Evolutionary conservation across 1,139 yeast species (phyloP).

Genomic region (Lodderomyces theae): DNA sequence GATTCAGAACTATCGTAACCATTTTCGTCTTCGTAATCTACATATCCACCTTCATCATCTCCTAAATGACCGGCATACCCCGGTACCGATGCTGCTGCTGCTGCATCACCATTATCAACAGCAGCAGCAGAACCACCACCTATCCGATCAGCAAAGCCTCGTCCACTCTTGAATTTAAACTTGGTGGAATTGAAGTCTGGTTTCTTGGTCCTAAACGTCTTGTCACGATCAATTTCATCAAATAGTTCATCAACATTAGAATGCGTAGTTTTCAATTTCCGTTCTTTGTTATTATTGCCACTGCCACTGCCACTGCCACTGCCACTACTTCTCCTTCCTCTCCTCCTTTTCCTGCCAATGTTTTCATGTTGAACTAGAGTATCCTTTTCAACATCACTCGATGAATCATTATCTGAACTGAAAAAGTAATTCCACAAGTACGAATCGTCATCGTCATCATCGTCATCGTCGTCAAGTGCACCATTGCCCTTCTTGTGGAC

Average conservation of each 20-base stretch:
- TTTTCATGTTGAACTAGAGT: constrained; percentile 19
- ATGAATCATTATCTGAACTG: constrained; percentile 40
- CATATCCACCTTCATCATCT: constrained; percentile 3
- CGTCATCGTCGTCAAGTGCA: constrained; percentile 29
- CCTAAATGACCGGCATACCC: background rate
- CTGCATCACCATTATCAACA: no score
- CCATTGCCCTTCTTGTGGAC: constrained; percentile 13
- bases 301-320: no score
- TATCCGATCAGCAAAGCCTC: background rate
- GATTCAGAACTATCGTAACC: constrained; percentile 68
- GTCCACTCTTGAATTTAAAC: background rate
- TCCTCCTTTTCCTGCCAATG: constrained; percentile 23
- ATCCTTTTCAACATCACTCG: constrained; percentile 20
- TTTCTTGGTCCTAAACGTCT: constrained; percentile 5
- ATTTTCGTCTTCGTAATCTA: constrained; percentile 10
- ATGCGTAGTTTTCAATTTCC: constrained; percentile 2
- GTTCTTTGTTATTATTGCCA: no score
- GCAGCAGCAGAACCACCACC: no score
- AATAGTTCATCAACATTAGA: constrained; percentile 14
- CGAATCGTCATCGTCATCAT: constrained; percentile 52
- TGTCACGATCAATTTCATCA: constrained; percentile 24
- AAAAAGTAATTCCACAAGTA: constrained; percentile 57
- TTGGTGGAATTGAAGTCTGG: background rate
- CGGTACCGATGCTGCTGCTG: constrained; percentile 3
- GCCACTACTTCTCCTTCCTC: background rate